Evolutionary conservation across 2,329 filamentous ascomycete genomes (phyloP).

Genomic region (Sporothrix luriei): DNA sequence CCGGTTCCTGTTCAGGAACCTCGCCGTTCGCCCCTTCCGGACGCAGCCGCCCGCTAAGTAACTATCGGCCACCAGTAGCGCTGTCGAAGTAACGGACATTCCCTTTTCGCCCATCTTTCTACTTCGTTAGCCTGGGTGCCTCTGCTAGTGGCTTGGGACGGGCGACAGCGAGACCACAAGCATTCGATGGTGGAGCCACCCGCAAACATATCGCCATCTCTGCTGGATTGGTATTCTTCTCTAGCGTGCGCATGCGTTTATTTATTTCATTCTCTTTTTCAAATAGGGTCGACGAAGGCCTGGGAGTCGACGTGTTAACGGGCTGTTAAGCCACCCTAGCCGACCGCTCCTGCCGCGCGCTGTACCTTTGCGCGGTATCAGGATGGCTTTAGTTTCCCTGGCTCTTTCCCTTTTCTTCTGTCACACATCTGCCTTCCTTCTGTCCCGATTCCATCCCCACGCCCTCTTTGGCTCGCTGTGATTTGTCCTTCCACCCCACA

Average conservation of each 20-base stretch:
- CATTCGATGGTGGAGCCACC: constrained; percentile 27
- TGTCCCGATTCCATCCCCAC: constrained; percentile 18
- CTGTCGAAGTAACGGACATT: neutral
- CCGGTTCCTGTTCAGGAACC: constrained; percentile 9
- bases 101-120: too few species aligned
- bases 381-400: constrained; percentile 3
- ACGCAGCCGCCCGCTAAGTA: constrained; percentile 25
- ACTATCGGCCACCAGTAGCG: constrained; percentile 14
- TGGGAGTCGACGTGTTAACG: constrained; percentile 17
- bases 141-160: constrained; percentile 13
- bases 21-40: constrained; percentile 23
- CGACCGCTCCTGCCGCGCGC: constrained; percentile 12
- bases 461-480: neutral
- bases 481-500: constrained; percentile 10
- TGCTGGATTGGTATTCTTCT: neutral
- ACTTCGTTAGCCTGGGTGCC: too few species aligned
- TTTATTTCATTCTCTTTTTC: neutral
- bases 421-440: constrained; percentile 13
- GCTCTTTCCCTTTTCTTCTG: neutral
- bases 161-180: constrained; percentile 9
- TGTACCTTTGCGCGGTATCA: constrained; percentile 9
- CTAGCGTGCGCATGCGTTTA: neutral
- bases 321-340: neutral
- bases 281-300: neutral
- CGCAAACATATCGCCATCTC: neutral